Percentiles rank a stretch among this genome's conserved stretches.
Conservation (phyloP, 441 rosid genomes). For the Croton laevigatus region DNA sequence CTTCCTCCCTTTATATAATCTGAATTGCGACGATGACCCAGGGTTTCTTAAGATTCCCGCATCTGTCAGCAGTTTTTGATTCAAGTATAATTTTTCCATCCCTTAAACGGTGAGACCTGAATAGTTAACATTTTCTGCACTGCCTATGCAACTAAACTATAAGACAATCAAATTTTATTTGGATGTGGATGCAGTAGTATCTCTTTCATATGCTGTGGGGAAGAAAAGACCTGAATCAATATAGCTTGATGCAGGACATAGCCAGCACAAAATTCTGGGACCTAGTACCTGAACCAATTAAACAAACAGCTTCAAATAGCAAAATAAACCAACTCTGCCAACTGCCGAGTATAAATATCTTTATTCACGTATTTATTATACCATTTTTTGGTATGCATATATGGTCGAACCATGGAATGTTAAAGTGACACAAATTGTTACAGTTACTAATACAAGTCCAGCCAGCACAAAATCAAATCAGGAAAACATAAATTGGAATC, state of each 20-base stretch:
- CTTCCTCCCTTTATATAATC: neutral
- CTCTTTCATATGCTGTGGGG: constrained; percentile 54
- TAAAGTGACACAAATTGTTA: no score
- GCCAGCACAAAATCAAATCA: constrained; percentile 3
- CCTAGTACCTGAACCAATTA: constrained; percentile 63
- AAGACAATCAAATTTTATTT: constrained; percentile 23
- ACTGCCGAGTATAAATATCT: neutral
- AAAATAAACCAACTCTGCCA: neutral
- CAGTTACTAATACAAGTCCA: no score
- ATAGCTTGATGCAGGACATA: constrained; percentile 61
- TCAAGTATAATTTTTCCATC: neutral
- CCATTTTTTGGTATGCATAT: no score
- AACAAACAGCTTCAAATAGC: neutral
- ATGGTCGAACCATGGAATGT: no score
- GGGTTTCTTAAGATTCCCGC: no score
- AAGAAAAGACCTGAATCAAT: constrained; percentile 71
- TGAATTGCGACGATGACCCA: neutral
- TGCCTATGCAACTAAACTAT: neutral
- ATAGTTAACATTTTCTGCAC: constrained; percentile 7
- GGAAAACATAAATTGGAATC: neutral
- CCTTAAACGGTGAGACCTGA: neutral
- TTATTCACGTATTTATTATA: neutral
- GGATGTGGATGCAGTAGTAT: constrained; percentile 27
- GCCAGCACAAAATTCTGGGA: constrained; percentile 70
- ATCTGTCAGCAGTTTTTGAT: neutral